Evolutionary conservation across 305 asterid genomes (phyloP).

Genomic region (Caryopteris hybrid): DNA sequence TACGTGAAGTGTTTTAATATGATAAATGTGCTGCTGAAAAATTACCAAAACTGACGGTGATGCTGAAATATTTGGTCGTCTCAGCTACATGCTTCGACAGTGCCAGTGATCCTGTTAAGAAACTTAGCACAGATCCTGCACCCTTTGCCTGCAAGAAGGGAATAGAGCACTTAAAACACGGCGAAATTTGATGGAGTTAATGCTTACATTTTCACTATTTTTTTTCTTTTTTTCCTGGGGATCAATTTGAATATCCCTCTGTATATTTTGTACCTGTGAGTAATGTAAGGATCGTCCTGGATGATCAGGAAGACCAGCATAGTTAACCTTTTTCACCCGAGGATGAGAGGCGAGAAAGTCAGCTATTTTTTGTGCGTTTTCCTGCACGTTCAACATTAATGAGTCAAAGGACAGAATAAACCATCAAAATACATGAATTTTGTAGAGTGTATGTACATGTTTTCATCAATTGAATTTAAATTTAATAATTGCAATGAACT

Average conservation of each 20-base stretch:
- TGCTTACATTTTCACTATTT: neutral
- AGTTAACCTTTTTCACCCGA: slow-evolving; percentile 62
- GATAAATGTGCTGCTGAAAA: neutral
- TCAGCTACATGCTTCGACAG: slow-evolving; percentile 85
- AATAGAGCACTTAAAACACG: neutral
- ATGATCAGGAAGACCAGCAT: slow-evolving; percentile 80
- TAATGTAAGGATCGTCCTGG: slow-evolving; percentile 80
- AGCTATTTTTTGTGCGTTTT: slow-evolving; percentile 83
- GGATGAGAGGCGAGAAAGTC: slow-evolving; percentile 84
- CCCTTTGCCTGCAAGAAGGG: slow-evolving; percentile 67
- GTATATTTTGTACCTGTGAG: slow-evolving; percentile 60
- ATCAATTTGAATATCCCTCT: neutral
- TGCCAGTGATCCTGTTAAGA: slow-evolving; percentile 81
- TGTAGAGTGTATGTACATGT: neutral
- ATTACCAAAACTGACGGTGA: slow-evolving; percentile 95
- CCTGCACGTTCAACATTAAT: slow-evolving; percentile 39
- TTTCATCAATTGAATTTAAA: neutral
- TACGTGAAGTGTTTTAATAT: neutral
- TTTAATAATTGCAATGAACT: too few relatives aligned
- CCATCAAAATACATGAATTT: too few relatives aligned
- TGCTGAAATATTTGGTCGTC: slow-evolving; percentile 75
- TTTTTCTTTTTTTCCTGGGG: neutral
- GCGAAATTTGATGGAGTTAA: neutral
- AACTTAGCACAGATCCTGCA: slow-evolving; percentile 97
- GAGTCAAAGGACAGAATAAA: neutral